phyloP scores from a whole-genome alignment of 768 basidiomycete genomes.

The Trametes cinnabarina region DNA sequence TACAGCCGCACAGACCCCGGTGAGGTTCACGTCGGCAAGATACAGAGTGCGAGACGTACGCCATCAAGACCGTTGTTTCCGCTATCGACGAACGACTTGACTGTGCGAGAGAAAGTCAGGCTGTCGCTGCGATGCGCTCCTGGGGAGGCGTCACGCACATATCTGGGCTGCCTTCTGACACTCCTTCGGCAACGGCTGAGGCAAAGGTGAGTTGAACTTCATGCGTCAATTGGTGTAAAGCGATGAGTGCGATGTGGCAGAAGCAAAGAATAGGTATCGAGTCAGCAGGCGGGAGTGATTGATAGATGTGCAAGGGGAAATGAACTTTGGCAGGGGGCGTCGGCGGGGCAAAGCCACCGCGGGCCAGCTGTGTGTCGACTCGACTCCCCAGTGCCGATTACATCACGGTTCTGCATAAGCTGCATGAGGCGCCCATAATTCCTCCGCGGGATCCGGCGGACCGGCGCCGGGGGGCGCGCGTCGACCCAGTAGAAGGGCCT shows the following conservation, averaged over 20 bases:
- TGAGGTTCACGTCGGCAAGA: background rate
- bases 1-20: background rate
- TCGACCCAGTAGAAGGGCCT: no score
- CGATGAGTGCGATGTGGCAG: background rate
- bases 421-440: background rate
- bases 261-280: background rate
- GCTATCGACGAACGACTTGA: conserved; percentile 80
- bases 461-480: no score
- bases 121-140: background rate
- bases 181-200: conserved; percentile 73
- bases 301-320: background rate
- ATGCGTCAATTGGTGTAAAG: conserved; percentile 27
- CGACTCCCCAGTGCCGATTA: conserved; percentile 8
- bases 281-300: background rate
- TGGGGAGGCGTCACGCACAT: conserved; percentile 45
- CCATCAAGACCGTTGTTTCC: conserved; percentile 85
- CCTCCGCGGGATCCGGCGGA: background rate
- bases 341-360: background rate
- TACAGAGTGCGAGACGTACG: conserved; percentile 33
- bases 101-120: conserved; percentile 37
- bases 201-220: conserved; percentile 51
- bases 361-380: background rate
- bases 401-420: conserved; percentile 7
- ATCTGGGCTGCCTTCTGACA: conserved; percentile 87
- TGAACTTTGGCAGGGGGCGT: background rate